Base-by-base conservation (phyloP, 306 rosid species). In the Astragalus membranaceus region DNA sequence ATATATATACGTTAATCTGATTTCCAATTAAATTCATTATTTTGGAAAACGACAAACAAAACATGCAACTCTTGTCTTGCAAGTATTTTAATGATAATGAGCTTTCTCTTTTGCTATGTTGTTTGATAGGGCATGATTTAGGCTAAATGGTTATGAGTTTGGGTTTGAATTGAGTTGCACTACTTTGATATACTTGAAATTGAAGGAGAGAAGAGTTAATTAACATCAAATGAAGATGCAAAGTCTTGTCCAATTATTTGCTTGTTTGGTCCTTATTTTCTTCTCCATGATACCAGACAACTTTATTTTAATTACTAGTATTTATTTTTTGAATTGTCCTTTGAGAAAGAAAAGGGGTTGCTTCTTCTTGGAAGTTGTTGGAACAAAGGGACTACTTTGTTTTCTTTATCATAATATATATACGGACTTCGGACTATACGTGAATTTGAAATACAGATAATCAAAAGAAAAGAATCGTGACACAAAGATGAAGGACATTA, bases 321-420 rank as follows among this genome's bases (percentile, higher is more conserved):
- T 11, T 17, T 30, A 4, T 55, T 11, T 66, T 42, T 48, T 14
- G 46, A 48, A 20, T n/a, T 56, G 47, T 57, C 10, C 1, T 10
- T 52, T 47, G 46, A n/a, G 6, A 35, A 36, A 13, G 13, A 39
- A 15, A 12, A 11, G 53, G 3, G 61, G 3, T 48, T 2, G 39
- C 10, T 53, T 79, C 10, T 53, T 79, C 79, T 79, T 63, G 80
- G 69, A 74, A 80, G 51, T 74, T 80, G 51, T 74, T 80, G 77
- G 17, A 75, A 69, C 13, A 64, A 36, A 63, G 80, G 69, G 76
- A 61, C 76, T 51, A 15, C 69, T 68, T 79, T 63, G 76, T 74
- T 79, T 79, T 74, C 35, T 68, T 68, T 68, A 44, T 23, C 1
- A 23, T 23, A 23, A 23, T 26, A 26, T 26, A 26, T n/a, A 26